phyloP scores from a whole-genome alignment of 257 asterid species.

The Ocimum tenuiflorum region DNA sequence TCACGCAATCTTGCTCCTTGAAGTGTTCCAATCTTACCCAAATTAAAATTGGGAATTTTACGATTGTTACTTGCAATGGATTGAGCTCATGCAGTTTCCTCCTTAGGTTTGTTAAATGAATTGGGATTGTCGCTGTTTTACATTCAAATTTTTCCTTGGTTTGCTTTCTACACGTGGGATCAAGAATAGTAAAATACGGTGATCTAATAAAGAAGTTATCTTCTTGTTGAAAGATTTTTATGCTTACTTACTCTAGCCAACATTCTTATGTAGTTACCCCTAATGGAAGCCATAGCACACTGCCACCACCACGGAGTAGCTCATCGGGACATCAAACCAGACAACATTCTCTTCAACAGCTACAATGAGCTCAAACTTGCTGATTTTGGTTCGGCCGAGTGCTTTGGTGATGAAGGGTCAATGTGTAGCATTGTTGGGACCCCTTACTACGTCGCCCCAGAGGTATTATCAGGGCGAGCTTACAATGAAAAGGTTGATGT shows the following conservation, averaged over 20 bases:
- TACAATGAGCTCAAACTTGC: conserved; percentile 54
- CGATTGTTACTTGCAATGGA: not conserved
- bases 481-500: conserved; percentile 50
- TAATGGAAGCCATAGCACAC: conserved; percentile 72
- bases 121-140: not conserved
- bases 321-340: conserved; percentile 78
- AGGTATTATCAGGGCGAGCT: conserved; percentile 36
- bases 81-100: not conserved
- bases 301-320: conserved; percentile 62
- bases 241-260: not conserved
- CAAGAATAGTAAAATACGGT: not conserved
- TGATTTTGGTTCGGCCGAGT: conserved; percentile 75
- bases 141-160: too few relatives aligned
- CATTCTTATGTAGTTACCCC: conserved; percentile 34
- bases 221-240: not conserved
- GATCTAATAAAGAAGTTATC: not conserved
- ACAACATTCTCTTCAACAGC: conserved; percentile 54
- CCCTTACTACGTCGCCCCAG: conserved; percentile 57
- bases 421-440: conserved; percentile 53
- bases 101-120: not conserved
- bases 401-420: conserved; percentile 27
- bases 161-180: not conserved
- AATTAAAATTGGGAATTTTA: not conserved
- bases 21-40: not conserved
- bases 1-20: not conserved